phyloP scores from a whole-genome alignment of 169 alveolate species.

The Plasmodium adleri region DNA sequence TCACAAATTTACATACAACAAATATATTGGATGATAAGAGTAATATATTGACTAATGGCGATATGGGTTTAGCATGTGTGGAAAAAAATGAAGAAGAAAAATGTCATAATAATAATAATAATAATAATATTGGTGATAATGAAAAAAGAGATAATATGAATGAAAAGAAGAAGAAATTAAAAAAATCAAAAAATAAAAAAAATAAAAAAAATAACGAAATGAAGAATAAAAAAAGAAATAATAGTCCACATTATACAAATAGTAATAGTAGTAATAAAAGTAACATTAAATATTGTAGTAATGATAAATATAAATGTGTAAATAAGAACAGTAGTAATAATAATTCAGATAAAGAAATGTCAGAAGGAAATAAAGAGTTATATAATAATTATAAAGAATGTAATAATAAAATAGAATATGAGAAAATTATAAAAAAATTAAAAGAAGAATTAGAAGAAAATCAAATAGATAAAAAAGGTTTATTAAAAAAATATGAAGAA shows the following conservation, averaged over 20 bases:
- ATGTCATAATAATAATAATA: too few relatives aligned
- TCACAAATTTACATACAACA: too few relatives aligned
- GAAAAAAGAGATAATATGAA: too few relatives aligned
- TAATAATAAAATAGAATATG: not conserved
- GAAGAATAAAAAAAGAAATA: not conserved
- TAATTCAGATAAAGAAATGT: slow-evolving; percentile 12
- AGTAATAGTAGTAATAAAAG: not conserved
- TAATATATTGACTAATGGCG: too few relatives aligned
- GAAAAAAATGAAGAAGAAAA: too few relatives aligned
- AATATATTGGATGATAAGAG: too few relatives aligned
- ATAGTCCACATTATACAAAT: not conserved
- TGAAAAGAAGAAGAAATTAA: too few relatives aligned
- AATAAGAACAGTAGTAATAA: not conserved
- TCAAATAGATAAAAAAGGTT: slow-evolving; percentile 4
- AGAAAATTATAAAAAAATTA: slow-evolving; percentile 6
- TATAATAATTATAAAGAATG: too few relatives aligned
- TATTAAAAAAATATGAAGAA: slow-evolving; percentile 52
- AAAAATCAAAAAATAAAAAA: too few relatives aligned
- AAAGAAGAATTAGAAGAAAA: slow-evolving; percentile 40
- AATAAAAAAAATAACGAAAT: too few relatives aligned
- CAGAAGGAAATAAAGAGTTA: not conserved
- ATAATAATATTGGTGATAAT: too few relatives aligned
- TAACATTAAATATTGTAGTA: not conserved
- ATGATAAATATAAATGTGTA: not conserved
- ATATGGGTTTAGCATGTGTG: too few relatives aligned